phyloP scores from a whole-genome alignment of 306 rosid species.

The Trifolium dubium region DNA sequence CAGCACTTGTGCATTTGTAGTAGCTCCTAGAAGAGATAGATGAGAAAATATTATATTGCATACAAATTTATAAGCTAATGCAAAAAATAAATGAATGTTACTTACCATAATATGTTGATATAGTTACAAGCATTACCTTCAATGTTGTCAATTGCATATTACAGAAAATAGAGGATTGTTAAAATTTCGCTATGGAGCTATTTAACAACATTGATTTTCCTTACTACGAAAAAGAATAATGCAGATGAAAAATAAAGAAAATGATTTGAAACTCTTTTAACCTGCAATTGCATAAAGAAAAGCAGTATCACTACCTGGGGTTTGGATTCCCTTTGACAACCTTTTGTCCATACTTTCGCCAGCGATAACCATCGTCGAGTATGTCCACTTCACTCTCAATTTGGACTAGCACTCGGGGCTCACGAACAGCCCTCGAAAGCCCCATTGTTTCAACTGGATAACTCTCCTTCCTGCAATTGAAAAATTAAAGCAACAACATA shows the following conservation, averaged over 20 bases:
- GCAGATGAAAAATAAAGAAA: neutral
- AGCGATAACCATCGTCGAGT: slow-evolving; percentile 93
- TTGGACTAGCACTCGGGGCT: slow-evolving; percentile 86
- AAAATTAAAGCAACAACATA: slow-evolving; percentile 42
- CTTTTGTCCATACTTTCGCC: slow-evolving; percentile 95
- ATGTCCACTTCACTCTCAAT: slow-evolving; percentile 79
- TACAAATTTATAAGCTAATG: slow-evolving; percentile 3
- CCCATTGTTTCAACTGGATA: slow-evolving; percentile 55
- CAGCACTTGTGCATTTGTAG: slow-evolving; percentile 93
- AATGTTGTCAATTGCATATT: neutral
- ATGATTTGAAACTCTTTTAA: no score
- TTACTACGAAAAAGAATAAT: neutral
- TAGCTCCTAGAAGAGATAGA: slow-evolving; percentile 70
- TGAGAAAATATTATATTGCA: slow-evolving; percentile 21
- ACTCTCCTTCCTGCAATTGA: slow-evolving; percentile 64
- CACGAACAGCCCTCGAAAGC: slow-evolving; percentile 67
- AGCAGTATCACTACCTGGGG: slow-evolving; percentile 64
- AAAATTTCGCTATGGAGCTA: neutral
- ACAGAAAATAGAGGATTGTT: neutral
- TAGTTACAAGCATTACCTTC: neutral
- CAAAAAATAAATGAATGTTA: slow-evolving; percentile 1
- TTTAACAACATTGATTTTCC: no score
- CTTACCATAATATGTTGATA: neutral
- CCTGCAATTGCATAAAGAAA: slow-evolving; percentile 29
- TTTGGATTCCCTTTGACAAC: slow-evolving; percentile 97